Evolutionary conservation across 2,329 filamentous ascomycete species (phyloP).

Genomic region (Colletotrichum aenigma): DNA sequence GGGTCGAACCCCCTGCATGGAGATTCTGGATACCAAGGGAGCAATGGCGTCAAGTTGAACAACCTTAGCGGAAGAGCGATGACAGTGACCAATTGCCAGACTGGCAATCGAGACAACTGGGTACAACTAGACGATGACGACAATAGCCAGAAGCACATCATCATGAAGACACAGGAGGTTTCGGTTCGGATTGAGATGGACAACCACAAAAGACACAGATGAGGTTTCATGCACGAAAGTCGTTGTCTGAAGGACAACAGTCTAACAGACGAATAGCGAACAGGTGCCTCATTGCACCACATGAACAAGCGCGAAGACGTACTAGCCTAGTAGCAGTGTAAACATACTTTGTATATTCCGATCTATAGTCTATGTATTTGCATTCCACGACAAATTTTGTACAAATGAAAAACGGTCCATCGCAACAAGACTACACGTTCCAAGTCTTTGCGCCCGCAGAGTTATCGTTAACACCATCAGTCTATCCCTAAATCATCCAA

Average conservation of each 20-base stretch:
- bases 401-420: not conserved
- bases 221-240: no score
- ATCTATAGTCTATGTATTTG: not conserved
- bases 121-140: not conserved
- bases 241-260: no score
- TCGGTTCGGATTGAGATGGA: not conserved
- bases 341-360: not conserved
- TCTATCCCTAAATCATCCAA: not conserved
- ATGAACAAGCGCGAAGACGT: no score
- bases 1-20: fast-evolving
- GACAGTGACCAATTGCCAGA: not conserved
- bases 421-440: fast-evolving
- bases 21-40: not conserved
- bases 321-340: no score
- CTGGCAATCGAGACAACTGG: not conserved
- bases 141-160: not conserved
- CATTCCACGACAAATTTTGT: fast-evolving
- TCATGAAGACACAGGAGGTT: not conserved
- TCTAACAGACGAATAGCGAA: no score
- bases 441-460: fast-evolving
- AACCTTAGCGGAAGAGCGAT: not conserved
- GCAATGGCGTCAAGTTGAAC: not conserved
- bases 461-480: not conserved
- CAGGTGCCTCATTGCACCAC: no score
- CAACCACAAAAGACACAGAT: not conserved